A percentile compares a stretch with the other conserved stretches of the same genome.
Conservation (phyloP, 2,329 filamentous ascomycete genomes). For the Microthyrium microscopicum region DNA sequence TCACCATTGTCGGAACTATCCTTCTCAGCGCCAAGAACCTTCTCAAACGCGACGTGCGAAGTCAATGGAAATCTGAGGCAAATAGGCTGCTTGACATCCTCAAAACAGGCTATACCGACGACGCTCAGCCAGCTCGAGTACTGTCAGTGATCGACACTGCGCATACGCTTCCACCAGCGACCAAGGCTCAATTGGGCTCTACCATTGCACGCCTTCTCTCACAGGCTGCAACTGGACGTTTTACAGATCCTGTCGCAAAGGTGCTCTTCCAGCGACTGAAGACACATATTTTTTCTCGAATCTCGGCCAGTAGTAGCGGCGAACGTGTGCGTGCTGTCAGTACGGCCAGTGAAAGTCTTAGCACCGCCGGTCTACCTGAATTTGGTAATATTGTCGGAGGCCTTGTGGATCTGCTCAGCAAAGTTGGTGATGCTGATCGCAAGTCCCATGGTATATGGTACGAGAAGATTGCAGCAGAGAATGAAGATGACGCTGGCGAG, state of each 20-base stretch:
- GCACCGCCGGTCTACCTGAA: constrained; percentile 53
- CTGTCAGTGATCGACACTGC: constrained; percentile 32
- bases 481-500: no score
- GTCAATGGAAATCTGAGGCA: constrained; percentile 61
- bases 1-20: constrained; percentile 58
- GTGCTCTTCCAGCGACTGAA: constrained; percentile 52
- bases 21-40: constrained; percentile 69
- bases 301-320: constrained; percentile 48
- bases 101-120: constrained; percentile 43
- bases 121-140: constrained; percentile 18
- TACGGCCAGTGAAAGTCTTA: constrained; percentile 52
- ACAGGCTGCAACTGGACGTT: constrained; percentile 32
- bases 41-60: constrained; percentile 62
- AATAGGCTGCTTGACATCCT: constrained; percentile 53
- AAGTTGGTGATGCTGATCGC: constrained; percentile 49
- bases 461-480: constrained; percentile 44
- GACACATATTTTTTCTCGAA: constrained; percentile 46
- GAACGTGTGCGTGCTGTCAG: constrained; percentile 56
- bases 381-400: constrained; percentile 53
- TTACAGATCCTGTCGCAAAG: constrained; percentile 46
- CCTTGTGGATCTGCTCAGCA: constrained; percentile 51
- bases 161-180: constrained; percentile 31
- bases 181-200: constrained; percentile 25
- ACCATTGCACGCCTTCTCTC: constrained; percentile 33
- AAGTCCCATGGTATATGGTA: constrained; percentile 55